These are phyloP conservation scores for Delitschia confertaspora DNA, from an alignment of 495 filamentous ascomycete genomes.

Conservation along the genomic window DNA sequence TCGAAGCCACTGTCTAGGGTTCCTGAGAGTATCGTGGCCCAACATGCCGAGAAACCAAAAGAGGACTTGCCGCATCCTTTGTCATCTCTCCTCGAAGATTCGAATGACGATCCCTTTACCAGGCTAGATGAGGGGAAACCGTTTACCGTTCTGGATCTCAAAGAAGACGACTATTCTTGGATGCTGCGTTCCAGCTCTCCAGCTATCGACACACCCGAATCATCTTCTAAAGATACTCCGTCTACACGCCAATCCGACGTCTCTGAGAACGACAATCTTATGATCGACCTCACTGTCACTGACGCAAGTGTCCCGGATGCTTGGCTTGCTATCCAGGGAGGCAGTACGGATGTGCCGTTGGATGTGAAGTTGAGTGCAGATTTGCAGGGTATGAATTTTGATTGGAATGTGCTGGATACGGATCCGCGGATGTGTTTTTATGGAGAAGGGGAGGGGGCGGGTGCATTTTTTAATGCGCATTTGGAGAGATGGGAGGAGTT, in stretches of 20 bases:
- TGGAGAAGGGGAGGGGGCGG: too few relatives aligned
- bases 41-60: slow-evolving; percentile 1
- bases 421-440: slow-evolving; percentile 22
- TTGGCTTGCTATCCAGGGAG: slow-evolving; percentile 10
- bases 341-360: slow-evolving; percentile 9
- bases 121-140: slow-evolving; percentile 12
- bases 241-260: slow-evolving; percentile 23
- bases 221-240: slow-evolving; percentile 19
- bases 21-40: slow-evolving; percentile 1
- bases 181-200: slow-evolving; percentile 17
- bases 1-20: slow-evolving; percentile 11
- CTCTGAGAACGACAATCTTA: slow-evolving; percentile 25
- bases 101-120: slow-evolving; percentile 13
- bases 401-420: slow-evolving; percentile 15
- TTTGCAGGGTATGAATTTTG: slow-evolving; percentile 7
- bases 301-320: slow-evolving; percentile 13
- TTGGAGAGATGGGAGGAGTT: too few relatives aligned
- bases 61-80: slow-evolving; percentile 6
- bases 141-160: slow-evolving; percentile 15
- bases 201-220: slow-evolving; percentile 12
- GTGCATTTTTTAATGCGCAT: too few relatives aligned
- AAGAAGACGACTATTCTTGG: slow-evolving; percentile 25
- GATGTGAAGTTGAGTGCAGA: slow-evolving; percentile 19
- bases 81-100: slow-evolving; percentile 10
- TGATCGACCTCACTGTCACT: slow-evolving; percentile 16